Evolutionary conservation across 2,329 filamentous ascomycete species (phyloP).

Genomic region (Dactylonectria estremocensis): DNA sequence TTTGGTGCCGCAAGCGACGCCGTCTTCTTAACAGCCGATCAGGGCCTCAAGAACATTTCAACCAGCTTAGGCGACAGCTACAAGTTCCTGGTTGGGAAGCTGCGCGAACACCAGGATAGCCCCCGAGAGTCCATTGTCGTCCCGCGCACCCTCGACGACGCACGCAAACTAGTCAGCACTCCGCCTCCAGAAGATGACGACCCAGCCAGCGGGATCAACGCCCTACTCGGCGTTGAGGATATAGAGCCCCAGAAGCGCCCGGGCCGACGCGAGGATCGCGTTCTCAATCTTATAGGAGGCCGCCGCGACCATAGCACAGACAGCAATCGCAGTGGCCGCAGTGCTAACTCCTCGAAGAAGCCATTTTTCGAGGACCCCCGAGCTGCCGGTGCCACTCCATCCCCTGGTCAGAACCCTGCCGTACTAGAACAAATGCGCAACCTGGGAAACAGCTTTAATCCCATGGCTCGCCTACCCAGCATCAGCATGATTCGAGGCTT

Average conservation of each 20-base stretch:
- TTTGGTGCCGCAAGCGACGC: conserved; percentile 88
- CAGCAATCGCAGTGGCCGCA: conserved; percentile 77
- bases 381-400: conserved; percentile 29
- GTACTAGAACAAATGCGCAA: conserved; percentile 86
- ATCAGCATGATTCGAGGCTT: conserved; percentile 85
- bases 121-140: conserved; percentile 69
- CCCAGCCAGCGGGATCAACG: conserved; percentile 71
- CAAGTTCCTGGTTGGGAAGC: conserved; percentile 90
- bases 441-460: conserved; percentile 85
- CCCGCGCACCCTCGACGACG: conserved; percentile 94
- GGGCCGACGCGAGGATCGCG: conserved; percentile 70
- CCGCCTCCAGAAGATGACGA: conserved; percentile 76
- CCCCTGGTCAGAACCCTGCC: conserved; percentile 63
- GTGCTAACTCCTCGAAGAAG: conserved; percentile 73
- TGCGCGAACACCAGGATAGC: conserved; percentile 78
- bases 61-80: conserved; percentile 93
- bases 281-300: conserved; percentile 81
- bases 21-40: conserved; percentile 89
- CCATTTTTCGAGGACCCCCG: conserved; percentile 63
- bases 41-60: conserved; percentile 92
- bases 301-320: conserved; percentile 85
- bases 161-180: conserved; percentile 87
- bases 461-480: conserved; percentile 82
- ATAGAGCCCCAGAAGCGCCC: conserved; percentile 50
- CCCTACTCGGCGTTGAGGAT: conserved; percentile 62